A percentile compares a stretch with the other conserved stretches of the same genome.
Conservation (phyloP, 1,284 basidiomycete species). For the Apiotrichum domesticum region DNA sequence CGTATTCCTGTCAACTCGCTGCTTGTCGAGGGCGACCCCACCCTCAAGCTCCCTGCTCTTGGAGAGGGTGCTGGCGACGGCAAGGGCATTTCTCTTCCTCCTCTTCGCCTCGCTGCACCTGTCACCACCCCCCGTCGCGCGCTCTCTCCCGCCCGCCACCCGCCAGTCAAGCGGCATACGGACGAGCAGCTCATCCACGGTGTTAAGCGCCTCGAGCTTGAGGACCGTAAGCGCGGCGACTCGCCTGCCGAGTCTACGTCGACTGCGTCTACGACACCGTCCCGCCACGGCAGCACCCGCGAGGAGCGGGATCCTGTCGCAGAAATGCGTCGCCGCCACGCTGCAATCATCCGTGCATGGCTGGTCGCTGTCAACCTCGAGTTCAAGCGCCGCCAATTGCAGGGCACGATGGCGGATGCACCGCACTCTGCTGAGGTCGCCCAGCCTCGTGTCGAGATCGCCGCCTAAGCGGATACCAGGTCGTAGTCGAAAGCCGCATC, state of each 20-base stretch:
- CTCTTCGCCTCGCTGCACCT: conserved; percentile 4
- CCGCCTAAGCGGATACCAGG: neutral
- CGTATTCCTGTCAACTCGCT: conserved; percentile 9
- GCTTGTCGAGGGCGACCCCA: conserved; percentile 15
- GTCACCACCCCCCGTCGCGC: conserved; percentile 3
- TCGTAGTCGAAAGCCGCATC: too few species aligned
- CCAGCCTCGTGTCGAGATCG: neutral
- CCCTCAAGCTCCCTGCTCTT: conserved; percentile 23
- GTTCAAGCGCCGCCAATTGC: conserved; percentile 26
- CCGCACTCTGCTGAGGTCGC: neutral
- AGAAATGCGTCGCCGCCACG: conserved; percentile 32
- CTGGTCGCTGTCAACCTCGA: conserved; percentile 43
- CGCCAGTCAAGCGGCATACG: conserved; percentile 40
- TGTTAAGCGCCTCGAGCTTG: conserved; percentile 43
- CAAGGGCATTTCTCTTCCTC: conserved; percentile 11
- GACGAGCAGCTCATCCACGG: conserved; percentile 40
- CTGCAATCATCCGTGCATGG: conserved; percentile 39
- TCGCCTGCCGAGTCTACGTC: conserved; percentile 2
- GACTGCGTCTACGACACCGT: neutral
- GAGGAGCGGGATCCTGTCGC: neutral
- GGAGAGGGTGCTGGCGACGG: neutral
- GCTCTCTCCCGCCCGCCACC: conserved; percentile 19
- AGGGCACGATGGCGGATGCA: neutral
- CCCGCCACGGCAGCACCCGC: neutral
- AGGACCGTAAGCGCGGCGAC: conserved; percentile 16